Base-by-base conservation (phyloP, 768 basidiomycete genomes). In the Termitomyces sp. region DNA sequence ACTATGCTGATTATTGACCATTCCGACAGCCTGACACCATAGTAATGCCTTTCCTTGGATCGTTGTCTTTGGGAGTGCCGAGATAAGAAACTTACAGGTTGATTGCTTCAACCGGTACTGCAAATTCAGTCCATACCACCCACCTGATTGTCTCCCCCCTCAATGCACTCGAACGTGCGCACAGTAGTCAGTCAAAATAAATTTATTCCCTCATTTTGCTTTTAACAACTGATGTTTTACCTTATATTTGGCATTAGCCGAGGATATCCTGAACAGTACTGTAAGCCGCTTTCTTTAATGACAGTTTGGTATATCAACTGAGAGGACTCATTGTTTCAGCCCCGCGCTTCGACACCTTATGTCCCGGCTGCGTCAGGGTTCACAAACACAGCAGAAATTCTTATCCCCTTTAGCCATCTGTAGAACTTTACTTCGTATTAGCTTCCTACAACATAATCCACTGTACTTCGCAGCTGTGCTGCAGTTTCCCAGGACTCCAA, bases 41-140 rank as follows among this genome's bases (percentile, higher is more conserved):
- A 18, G 51, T 52, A 52, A 27, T n/a, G 36, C 37, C 4, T 22
- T 18, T 16, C 36, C 8, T 18, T 36, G 1, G 34, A 13, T 4
- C 2, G 3, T 15, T 18, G 12, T 24, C 18, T 11, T 24, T 12
- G 15, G 37, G 24, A 27, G 24, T 24, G 16, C 7, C 39, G 16
- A 49, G 30, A 33, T 12, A 11, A 20, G 27, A 27, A 37, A 24
- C 5, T 27, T 52, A 8, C 24, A 52, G 51, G 51, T 52, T 36
- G 15, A 27, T 16, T 52, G 51, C 37, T n/a, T 6, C 11, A 73
- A 68, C 57, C 59, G 61, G 31, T 72, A 71, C 48, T 87, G 86
- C 70, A 64, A 57, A 36, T 84, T 85, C 65, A 85, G 84, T 55
- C 76, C 82, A 0, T 72, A 68, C 55, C 85, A 86, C 61, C 80